These are phyloP conservation scores for Lecanoromycetidae sp. DNA, from an alignment of 2,329 filamentous ascomycete genomes.

Conservation along the genomic window DNA sequence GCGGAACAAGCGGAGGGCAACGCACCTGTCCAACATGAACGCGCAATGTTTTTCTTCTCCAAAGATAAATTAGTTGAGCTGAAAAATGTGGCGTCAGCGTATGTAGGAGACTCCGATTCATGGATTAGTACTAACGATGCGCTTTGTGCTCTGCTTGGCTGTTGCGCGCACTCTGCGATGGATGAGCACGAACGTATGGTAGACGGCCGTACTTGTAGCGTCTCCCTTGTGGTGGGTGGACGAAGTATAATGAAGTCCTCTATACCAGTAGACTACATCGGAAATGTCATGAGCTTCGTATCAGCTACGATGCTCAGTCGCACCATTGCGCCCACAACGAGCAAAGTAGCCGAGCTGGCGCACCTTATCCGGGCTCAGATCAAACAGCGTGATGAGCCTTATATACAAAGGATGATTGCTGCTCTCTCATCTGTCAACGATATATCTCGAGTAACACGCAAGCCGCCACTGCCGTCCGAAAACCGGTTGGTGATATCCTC, in stretches of 20 bases:
- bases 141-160: not conserved
- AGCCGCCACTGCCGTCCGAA: not conserved
- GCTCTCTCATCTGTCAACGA: not conserved
- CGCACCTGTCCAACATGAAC: not conserved
- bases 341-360: not conserved
- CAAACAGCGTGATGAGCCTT: not conserved
- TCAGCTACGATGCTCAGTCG: not conserved
- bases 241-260: not conserved
- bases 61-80: not conserved
- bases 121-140: slow-evolving; percentile 4
- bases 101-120: not conserved
- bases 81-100: not conserved
- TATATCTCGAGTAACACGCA: not conserved
- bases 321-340: not conserved
- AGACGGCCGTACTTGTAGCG: not conserved
- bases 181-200: not conserved
- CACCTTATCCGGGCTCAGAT: not conserved
- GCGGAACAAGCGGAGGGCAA: not conserved
- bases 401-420: not conserved
- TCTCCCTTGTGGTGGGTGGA: not conserved
- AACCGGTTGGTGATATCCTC: not conserved
- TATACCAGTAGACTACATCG: slow-evolving; percentile 1
- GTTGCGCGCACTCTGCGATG: not conserved
- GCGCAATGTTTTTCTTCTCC: not conserved
- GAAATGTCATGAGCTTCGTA: not conserved